phyloP scores from a whole-genome alignment of 1,284 basidiomycete species.

The Trichosporon sp. region DNA sequence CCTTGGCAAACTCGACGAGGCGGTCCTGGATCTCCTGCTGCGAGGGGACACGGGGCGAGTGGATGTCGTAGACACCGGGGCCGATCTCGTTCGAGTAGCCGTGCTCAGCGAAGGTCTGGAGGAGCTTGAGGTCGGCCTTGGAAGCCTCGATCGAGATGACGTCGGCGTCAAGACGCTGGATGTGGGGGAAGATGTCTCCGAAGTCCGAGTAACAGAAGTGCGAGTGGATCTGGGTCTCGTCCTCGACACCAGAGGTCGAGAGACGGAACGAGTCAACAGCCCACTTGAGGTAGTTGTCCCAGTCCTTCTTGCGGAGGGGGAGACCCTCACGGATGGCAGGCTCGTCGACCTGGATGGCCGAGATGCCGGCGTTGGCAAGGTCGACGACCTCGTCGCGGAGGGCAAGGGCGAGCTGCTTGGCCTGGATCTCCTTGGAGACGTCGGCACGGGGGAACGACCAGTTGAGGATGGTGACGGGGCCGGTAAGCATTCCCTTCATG shows the following conservation, averaged over 20 bases:
- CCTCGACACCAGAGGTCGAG: conserved; percentile 84
- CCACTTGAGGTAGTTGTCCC: conserved; percentile 92
- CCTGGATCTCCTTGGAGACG: conserved; percentile 92
- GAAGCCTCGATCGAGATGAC: conserved; percentile 99
- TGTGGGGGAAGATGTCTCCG: conserved; percentile 96
- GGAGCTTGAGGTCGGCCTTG: conserved; percentile 95
- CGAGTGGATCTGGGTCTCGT: conserved; percentile 90
- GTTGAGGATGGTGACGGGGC: conserved; percentile 95
- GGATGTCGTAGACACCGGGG: conserved; percentile 98
- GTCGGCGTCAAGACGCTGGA: conserved; percentile 95
- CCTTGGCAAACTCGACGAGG: conserved; percentile 73
- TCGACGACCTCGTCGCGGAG: conserved; percentile 98
- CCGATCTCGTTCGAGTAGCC: conserved; percentile 98
- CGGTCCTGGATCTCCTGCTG: conserved; percentile 93
- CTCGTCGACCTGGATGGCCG: conserved; percentile 98
- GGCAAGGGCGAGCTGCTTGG: conserved; percentile 95
- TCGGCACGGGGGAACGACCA: conserved; percentile 99
- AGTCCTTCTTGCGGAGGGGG: conserved; percentile 87
- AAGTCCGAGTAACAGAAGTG: conserved; percentile 78
- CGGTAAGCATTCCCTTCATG: conserved; percentile 99
- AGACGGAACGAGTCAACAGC: conserved; percentile 97
- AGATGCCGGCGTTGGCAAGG: conserved; percentile 95
- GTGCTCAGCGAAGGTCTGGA: conserved; percentile 90
- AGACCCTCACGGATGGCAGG: conserved; percentile 98
- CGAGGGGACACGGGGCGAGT: conserved; percentile 95